A percentile compares a stretch with the other conserved stretches of the same genome.
Conservation (phyloP, 257 asterid genomes). For the Ehretia macrophylla region DNA sequence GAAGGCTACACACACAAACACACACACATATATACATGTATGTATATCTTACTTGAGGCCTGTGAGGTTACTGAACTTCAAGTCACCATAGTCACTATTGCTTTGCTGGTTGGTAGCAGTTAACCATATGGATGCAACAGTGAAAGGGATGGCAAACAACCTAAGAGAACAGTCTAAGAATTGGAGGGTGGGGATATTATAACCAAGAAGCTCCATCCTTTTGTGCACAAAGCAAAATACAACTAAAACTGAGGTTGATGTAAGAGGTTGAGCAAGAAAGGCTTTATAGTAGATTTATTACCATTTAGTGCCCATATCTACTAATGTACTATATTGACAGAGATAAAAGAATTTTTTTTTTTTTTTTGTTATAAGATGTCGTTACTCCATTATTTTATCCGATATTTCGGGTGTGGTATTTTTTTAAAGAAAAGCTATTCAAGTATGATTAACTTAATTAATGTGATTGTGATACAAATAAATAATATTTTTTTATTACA, state of each 20-base stretch:
- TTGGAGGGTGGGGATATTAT: constrained; percentile 39
- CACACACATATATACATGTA: too few relatives aligned
- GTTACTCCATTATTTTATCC: too few relatives aligned
- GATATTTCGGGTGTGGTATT: too few relatives aligned
- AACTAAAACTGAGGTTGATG: not conserved
- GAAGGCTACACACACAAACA: not conserved
- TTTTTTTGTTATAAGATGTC: too few relatives aligned
- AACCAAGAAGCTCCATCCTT: constrained; percentile 39
- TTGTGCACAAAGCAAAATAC: not conserved
- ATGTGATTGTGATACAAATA: not conserved
- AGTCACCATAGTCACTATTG: constrained; percentile 48
- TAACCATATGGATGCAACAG: constrained; percentile 69
- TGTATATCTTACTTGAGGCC: constrained; percentile 56
- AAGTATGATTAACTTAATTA: not conserved
- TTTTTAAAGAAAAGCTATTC: too few relatives aligned
- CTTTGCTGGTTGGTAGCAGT: constrained; percentile 43
- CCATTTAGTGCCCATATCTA: constrained; percentile 1
- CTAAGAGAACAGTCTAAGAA: constrained; percentile 60
- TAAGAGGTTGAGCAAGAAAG: not conserved
- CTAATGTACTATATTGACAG: not conserved
- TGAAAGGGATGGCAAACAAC: constrained; percentile 56
- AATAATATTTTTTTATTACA: constrained; percentile 13
- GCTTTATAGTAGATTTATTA: not conserved
- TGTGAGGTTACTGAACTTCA: constrained; percentile 49
- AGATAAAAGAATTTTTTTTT: too few relatives aligned